phyloP scores from a whole-genome alignment of 2,329 filamentous ascomycete genomes.

The Lecanicillium sp. region DNA sequence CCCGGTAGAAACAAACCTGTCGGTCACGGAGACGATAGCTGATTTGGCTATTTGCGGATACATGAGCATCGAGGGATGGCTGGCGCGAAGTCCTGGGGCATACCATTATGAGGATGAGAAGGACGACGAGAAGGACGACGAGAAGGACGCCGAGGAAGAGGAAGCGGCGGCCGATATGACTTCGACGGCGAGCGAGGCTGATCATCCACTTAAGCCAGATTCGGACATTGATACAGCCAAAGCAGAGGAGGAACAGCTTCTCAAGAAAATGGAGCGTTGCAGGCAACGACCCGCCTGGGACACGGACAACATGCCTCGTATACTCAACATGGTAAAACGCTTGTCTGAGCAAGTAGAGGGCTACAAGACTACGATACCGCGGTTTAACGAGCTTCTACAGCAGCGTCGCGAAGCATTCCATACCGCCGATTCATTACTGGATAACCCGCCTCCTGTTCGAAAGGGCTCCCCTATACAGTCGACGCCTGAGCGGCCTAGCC shows the following conservation, averaged over 20 bases:
- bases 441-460: slow-evolving; percentile 22
- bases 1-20: slow-evolving; percentile 82
- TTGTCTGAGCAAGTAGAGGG: slow-evolving; percentile 47
- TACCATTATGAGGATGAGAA: slow-evolving; percentile 49
- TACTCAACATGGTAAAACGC: slow-evolving; percentile 50
- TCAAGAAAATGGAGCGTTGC: slow-evolving; percentile 42
- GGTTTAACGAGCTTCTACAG: slow-evolving; percentile 66
- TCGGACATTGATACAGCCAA: neutral
- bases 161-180: slow-evolving; percentile 8
- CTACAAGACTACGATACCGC: slow-evolving; percentile 46
- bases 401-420: slow-evolving; percentile 58
- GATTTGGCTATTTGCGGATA: slow-evolving; percentile 79
- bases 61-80: slow-evolving; percentile 83
- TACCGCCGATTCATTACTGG: slow-evolving; percentile 44
- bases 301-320: slow-evolving; percentile 38
- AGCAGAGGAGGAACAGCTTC: slow-evolving; percentile 23
- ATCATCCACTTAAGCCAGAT: neutral
- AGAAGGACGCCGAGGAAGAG: slow-evolving; percentile 32
- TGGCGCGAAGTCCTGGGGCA: slow-evolving; percentile 63
- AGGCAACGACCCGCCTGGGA: slow-evolving; percentile 47
- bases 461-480: slow-evolving; percentile 22
- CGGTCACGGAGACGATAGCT: slow-evolving; percentile 75
- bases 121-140: slow-evolving; percentile 38
- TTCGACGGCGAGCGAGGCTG: slow-evolving; percentile 4
- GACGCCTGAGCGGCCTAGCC: slow-evolving; percentile 33